A percentile compares a stretch with the other conserved stretches of the same genome.
Conservation (phyloP, 1,284 basidiomycete genomes). For the Sanghuangporus weigelae region DNA sequence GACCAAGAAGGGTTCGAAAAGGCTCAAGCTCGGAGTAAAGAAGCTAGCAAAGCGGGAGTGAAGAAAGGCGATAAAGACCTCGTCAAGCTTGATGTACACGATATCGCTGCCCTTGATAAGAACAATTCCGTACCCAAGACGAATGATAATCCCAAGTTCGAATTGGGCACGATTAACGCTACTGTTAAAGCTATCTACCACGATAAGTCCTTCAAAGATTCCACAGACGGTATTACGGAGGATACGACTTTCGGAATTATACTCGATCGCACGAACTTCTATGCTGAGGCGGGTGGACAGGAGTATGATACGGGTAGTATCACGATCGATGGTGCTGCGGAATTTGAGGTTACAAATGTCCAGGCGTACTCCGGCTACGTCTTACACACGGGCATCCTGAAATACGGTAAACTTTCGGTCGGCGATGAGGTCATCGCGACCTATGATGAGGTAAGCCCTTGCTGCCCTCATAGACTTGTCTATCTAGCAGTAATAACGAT, state of each 20-base stretch:
- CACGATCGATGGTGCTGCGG: slow-evolving; percentile 85
- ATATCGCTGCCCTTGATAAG: slow-evolving; percentile 84
- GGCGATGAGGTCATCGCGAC: slow-evolving; percentile 68
- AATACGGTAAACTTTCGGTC: slow-evolving; percentile 65
- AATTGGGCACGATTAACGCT: slow-evolving; percentile 70
- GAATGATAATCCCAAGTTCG: slow-evolving; percentile 89
- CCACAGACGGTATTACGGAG: slow-evolving; percentile 61
- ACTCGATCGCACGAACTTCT: slow-evolving; percentile 95
- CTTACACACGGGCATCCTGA: slow-evolving; percentile 85
- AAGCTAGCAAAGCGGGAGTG: slow-evolving; percentile 79
- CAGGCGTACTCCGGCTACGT: slow-evolving; percentile 86
- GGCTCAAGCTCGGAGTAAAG: slow-evolving; percentile 85
- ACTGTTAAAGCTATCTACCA: slow-evolving; percentile 86
- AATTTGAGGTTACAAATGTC: slow-evolving; percentile 92
- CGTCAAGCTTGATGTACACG: slow-evolving; percentile 95
- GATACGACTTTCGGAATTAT: slow-evolving; percentile 78
- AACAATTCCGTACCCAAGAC: slow-evolving; percentile 85
- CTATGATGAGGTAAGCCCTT: slow-evolving; percentile 62
- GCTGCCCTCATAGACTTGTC: not conserved
- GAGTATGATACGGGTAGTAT: slow-evolving; percentile 96
- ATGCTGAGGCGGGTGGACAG: slow-evolving; percentile 96
- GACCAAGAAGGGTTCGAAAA: slow-evolving; percentile 89
- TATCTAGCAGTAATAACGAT: not conserved
- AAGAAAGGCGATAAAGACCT: slow-evolving; percentile 68
- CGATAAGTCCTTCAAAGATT: slow-evolving; percentile 69